A percentile compares a stretch with the other conserved stretches of the same genome.
Conservation (phyloP, 768 basidiomycete genomes). For the Termitomyces heimii region DNA sequence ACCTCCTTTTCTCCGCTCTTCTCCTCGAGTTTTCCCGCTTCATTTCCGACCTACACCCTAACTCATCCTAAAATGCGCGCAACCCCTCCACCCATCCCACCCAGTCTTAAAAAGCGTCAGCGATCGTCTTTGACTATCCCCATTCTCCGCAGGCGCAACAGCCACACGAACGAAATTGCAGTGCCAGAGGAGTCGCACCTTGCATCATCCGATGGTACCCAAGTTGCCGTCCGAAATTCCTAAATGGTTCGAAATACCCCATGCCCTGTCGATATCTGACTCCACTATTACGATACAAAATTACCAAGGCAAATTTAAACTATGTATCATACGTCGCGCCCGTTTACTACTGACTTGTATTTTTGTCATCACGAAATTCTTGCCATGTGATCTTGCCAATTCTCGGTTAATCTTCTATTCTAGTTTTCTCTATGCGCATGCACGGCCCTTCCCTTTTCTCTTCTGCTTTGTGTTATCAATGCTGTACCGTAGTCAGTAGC, state of each 20-base stretch:
- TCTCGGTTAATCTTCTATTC: background rate
- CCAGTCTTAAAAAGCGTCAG: slow-evolving; percentile 22
- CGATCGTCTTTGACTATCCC: slow-evolving; percentile 16
- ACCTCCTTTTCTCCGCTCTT: slow-evolving; percentile 9
- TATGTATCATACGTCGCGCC: background rate
- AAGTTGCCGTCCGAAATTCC: background rate
- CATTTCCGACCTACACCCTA: slow-evolving; percentile 10
- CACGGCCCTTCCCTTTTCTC: background rate
- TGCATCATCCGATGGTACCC: background rate
- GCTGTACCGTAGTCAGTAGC: background rate
- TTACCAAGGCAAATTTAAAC: background rate
- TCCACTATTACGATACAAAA: background rate
- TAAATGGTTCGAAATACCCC: background rate
- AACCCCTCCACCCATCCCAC: slow-evolving; percentile 21
- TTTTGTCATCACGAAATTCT: background rate
- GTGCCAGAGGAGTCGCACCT: background rate
- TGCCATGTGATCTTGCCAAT: background rate
- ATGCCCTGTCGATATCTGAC: background rate
- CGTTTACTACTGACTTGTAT: background rate
- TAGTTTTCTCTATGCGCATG: background rate
- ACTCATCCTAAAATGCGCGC: slow-evolving; percentile 20
- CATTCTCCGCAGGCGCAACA: slow-evolving; percentile 9
- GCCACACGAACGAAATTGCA: background rate
- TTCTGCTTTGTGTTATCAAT: background rate
- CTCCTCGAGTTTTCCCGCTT: slow-evolving; percentile 1